Evolutionary conservation across 2,329 filamentous ascomycete species (phyloP).

Genomic region (Ascocoryne sarcoides): DNA sequence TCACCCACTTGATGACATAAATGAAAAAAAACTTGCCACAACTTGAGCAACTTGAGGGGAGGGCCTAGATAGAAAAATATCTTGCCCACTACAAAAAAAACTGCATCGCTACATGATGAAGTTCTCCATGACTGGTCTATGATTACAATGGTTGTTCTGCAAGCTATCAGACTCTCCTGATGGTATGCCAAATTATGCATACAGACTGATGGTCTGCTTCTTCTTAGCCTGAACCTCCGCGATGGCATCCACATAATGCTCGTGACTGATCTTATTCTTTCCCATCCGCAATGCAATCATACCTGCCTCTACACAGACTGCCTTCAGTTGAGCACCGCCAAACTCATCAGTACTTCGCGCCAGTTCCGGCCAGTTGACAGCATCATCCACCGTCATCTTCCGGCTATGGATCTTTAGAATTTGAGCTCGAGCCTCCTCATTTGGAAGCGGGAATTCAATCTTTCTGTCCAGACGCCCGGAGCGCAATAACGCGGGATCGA

Average conservation of each 20-base stretch:
- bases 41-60: too few relatives aligned
- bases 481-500: slow-evolving; percentile 83
- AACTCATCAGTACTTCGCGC: slow-evolving; percentile 97
- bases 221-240: slow-evolving; percentile 92
- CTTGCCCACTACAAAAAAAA: too few relatives aligned
- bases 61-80: too few relatives aligned
- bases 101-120: too few relatives aligned
- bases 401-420: slow-evolving; percentile 95
- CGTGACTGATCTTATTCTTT: slow-evolving; percentile 93
- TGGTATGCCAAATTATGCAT: slow-evolving; percentile 12
- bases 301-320: slow-evolving; percentile 95
- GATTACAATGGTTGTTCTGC: slow-evolving; percentile 23
- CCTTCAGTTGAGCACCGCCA: slow-evolving; percentile 94
- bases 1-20: too few relatives aligned
- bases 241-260: slow-evolving; percentile 98
- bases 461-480: slow-evolving; percentile 91
- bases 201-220: slow-evolving; percentile 28
- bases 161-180: slow-evolving; percentile 22
- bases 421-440: slow-evolving; percentile 94
- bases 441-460: slow-evolving; percentile 96
- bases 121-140: slow-evolving; percentile 24
- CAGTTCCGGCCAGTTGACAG: slow-evolving; percentile 92
- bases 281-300: slow-evolving; percentile 96
- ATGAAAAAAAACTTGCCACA: too few relatives aligned
- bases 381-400: slow-evolving; percentile 94